A percentile compares a stretch with the other conserved stretches of the same genome.
Conservation (phyloP, 208 protist species). For the Tritrichomonas musculus region DNA sequence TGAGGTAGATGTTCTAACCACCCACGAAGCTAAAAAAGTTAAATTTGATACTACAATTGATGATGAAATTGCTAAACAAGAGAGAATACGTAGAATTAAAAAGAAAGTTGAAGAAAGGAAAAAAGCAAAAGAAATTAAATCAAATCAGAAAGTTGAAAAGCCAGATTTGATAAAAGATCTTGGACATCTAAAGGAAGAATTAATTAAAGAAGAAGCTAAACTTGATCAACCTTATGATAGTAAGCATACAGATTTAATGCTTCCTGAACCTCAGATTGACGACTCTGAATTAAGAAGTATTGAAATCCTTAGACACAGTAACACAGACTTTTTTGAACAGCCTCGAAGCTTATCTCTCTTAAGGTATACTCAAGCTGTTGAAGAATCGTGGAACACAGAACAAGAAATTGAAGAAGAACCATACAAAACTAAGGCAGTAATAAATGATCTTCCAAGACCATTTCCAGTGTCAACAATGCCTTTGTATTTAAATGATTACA, state of each 20-base stretch:
- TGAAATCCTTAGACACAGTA: neutral
- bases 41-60: conserved; percentile 18
- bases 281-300: conserved; percentile 3
- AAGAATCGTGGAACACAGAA: neutral
- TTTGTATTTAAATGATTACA: neutral
- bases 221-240: neutral
- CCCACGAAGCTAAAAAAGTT: neutral
- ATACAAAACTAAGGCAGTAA: neutral
- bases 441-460: neutral
- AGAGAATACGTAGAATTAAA: neutral
- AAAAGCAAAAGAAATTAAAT: neutral
- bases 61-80: neutral
- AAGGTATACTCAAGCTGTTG: neutral
- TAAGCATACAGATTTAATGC: neutral
- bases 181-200: neutral
- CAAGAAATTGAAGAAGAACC: neutral
- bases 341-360: neutral
- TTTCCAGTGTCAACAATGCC: neutral
- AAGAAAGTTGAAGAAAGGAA: neutral
- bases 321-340: neutral
- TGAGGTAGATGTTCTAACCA: neutral
- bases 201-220: neutral
- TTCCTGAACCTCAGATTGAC: neutral
- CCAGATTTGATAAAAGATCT: too few relatives aligned
- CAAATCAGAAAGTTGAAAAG: too few relatives aligned